A percentile compares a stretch with the other conserved stretches of the same genome.
These are phyloP conservation scores for Oleoguttula mirabilis DNA, from an alignment of 495 filamentous ascomycete species.

Conservation along the genomic window DNA sequence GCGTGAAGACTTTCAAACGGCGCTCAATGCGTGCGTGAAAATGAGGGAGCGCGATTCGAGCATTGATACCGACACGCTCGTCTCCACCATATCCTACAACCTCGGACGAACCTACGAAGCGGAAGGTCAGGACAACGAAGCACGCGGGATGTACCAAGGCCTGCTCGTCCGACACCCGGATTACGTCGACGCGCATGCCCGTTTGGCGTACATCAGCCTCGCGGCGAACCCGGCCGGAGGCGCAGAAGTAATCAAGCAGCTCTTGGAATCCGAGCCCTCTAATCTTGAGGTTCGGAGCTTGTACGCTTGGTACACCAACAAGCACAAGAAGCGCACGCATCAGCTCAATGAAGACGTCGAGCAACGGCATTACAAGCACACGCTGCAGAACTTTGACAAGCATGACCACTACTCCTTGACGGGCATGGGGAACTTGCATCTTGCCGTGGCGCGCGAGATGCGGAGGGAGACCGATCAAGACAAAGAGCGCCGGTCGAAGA, in stretches of 20 bases:
- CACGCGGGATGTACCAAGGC: constrained; percentile 74
- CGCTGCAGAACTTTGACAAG: constrained; percentile 85
- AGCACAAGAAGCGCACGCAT: constrained; percentile 57
- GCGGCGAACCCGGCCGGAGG: constrained; percentile 79
- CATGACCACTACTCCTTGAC: constrained; percentile 90
- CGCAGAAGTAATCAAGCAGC: constrained; percentile 64
- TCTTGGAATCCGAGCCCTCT: constrained; percentile 64
- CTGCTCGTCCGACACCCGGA: constrained; percentile 69
- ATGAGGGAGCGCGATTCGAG: constrained; percentile 40
- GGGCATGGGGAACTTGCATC: constrained; percentile 89
- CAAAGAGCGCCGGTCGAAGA: constrained; percentile 74
- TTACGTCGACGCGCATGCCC: constrained; percentile 80
- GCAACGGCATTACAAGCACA: constrained; percentile 89
- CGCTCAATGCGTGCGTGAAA: constrained; percentile 71
- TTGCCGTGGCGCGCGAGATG: constrained; percentile 84
- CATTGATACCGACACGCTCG: constrained; percentile 73
- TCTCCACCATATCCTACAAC: constrained; percentile 91
- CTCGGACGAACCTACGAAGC: constrained; percentile 93
- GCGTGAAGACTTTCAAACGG: constrained; percentile 77
- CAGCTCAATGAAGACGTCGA: constrained; percentile 85
- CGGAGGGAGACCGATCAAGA: constrained; percentile 76
- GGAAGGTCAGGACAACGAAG: constrained; percentile 65
- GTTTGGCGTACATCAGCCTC: constrained; percentile 79
- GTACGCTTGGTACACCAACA: constrained; percentile 87
- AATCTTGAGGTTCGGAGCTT: constrained; percentile 85